Evolutionary conservation across 345 rosid species (phyloP).

Genomic region (Eucalyptus pauciflora): DNA sequence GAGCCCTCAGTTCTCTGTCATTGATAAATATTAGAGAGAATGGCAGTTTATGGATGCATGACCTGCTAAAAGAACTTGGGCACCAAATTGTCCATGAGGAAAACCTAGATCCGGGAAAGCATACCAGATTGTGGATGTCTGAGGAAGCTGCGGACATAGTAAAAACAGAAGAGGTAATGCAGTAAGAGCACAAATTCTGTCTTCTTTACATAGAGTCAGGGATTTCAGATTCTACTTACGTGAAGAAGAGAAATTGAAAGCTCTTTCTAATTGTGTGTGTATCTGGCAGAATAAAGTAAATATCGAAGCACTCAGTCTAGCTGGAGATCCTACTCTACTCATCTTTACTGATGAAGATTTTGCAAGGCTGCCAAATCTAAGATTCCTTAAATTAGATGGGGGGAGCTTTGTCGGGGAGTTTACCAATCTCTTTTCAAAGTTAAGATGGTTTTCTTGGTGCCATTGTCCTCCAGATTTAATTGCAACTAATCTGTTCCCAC

Average conservation of each 20-base stretch:
- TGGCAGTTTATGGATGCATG: neutral
- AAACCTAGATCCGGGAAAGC: rapidly evolving
- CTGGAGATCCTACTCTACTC: neutral
- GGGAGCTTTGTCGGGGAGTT: neutral
- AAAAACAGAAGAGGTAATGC: neutral
- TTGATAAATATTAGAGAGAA: rapidly evolving
- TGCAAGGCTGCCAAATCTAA: neutral
- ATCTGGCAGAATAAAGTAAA: neutral
- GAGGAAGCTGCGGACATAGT: neutral
- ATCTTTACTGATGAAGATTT: neutral
- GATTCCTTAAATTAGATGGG: neutral
- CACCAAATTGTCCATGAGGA: neutral
- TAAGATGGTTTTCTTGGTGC: neutral
- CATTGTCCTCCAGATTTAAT: neutral
- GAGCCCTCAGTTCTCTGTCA: neutral
- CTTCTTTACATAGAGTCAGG: neutral
- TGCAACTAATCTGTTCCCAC: neutral
- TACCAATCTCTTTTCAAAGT: neutral
- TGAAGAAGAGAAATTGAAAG: neutral
- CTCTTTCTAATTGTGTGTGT: neutral
- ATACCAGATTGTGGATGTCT: neutral
- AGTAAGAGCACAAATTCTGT: neutral
- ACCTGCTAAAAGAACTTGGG: neutral
- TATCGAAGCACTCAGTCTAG: neutral
- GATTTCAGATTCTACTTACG: rapidly evolving